Evolutionary conservation across 345 rosid species (phyloP), one percentile per base, ranked within the genome.

Genomic region (Lepidium aucheri): DNA sequence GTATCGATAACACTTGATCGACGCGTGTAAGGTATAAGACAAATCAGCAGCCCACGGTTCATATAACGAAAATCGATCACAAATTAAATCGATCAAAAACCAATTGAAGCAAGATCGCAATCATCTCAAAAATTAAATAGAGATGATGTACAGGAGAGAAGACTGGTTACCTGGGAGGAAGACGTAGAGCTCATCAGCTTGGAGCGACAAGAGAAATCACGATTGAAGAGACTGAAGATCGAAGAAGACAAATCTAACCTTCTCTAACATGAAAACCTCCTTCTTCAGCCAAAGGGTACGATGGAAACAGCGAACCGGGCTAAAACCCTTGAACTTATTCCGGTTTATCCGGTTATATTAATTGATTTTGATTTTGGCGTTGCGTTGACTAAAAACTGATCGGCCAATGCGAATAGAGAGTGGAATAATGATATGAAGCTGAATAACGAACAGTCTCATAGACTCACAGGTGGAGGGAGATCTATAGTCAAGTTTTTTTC

Each of bases 111-210:
- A 42, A 16, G 32, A 13, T 38, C 13, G 8, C 11, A 12, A 44
- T 56, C 8, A 35, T 14, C 10, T 7, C 4, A 9, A 12, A 54
- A 6, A 28, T 28, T 4, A 54, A 17, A 39, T 28, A 6, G 44
- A 34, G 28, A 54, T 47, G 22, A 46, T 13, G 45, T 4, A 4
- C 12, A 46, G 10, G 57, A 50, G 17, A 52, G 13, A 30, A 35
- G 15, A 40, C 3, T 59, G 43, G 13, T 70, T 38, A 71, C 75
- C 64, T 63, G 53, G 49, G 3, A 43, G 38, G 64, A 35, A 46
- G 69, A 44, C 42, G 68, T 16, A 53, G 75, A 63, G 33, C 57
- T 70, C 75, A 63, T 70, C 57, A 46, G 28, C 13, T 38, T 63
- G 16, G 17, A 54, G 42, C 28, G 16, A 53, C 51, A 41, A 35